A percentile compares a stretch with the other conserved stretches of the same genome.
These are phyloP conservation scores for Fusarium sp. DNA, from an alignment of 2,329 filamentous ascomycete species.

Conservation along the genomic window DNA sequence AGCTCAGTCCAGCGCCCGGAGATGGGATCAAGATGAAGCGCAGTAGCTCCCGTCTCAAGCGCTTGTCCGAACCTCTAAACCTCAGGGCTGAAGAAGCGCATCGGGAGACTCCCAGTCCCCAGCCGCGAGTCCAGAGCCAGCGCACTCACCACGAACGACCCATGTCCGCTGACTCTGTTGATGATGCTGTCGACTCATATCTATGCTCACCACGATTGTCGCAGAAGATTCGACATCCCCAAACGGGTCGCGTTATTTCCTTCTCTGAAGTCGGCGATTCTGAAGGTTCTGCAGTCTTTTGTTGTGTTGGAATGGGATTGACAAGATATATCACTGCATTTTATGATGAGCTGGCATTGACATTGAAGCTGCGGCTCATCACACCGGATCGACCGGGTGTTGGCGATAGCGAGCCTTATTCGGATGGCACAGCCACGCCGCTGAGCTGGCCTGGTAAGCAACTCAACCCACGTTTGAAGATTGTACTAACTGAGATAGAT, in stretches of 20 bases:
- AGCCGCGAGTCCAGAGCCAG: constrained; percentile 45
- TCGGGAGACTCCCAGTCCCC: constrained; percentile 44
- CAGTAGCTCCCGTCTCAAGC: constrained; percentile 69
- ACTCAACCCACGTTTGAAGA: background rate
- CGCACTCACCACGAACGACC: constrained; percentile 76
- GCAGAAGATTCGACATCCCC: constrained; percentile 87
- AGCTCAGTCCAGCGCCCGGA: constrained; percentile 60
- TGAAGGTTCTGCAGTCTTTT: constrained; percentile 90
- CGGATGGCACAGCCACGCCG: constrained; percentile 84
- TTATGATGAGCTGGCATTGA: constrained; percentile 93
- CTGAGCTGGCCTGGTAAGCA: constrained; percentile 90
- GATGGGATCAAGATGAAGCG: constrained; percentile 63
- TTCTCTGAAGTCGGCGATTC: constrained; percentile 97
- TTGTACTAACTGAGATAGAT: constrained; percentile 52
- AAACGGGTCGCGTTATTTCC: constrained; percentile 87
- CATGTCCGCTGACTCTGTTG: constrained; percentile 84
- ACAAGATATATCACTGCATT: constrained; percentile 97
- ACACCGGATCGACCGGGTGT: constrained; percentile 95
- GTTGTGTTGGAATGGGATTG: constrained; percentile 97
- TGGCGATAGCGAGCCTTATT: constrained; percentile 88
- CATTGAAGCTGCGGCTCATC: constrained; percentile 88
- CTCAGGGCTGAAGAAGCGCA: constrained; percentile 55
- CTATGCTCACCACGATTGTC: constrained; percentile 85
- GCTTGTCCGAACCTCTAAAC: constrained; percentile 63
- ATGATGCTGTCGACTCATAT: constrained; percentile 88